Percentiles rank a stretch among this genome's conserved stretches.
These are phyloP conservation scores for Endotrypanum monterogeii DNA, from an alignment of 208 protist genomes.

Conservation along the genomic window DNA sequence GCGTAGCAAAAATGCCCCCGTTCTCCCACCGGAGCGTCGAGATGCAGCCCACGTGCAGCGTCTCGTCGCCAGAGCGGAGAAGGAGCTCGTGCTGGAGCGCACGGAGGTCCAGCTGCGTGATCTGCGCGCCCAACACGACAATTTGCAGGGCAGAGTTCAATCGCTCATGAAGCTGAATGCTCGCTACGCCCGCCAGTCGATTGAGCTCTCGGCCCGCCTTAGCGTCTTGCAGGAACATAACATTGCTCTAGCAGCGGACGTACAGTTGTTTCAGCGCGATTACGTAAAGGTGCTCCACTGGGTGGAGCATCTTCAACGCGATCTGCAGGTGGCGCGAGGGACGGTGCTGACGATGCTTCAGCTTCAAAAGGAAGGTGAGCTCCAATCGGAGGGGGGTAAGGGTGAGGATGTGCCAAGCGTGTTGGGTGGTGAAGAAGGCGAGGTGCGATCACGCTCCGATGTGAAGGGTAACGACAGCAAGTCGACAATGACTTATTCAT, in stretches of 20 bases:
- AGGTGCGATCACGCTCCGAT: neutral
- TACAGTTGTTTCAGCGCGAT: slow-evolving; percentile 62
- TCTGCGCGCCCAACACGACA: slow-evolving; percentile 31
- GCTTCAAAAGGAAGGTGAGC: slow-evolving; percentile 10
- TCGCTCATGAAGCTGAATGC: slow-evolving; percentile 63
- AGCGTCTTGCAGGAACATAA: slow-evolving; percentile 77
- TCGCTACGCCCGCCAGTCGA: slow-evolving; percentile 68
- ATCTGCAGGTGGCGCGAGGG: slow-evolving; percentile 49
- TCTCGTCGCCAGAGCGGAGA: slow-evolving; percentile 66
- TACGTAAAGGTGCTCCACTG: slow-evolving; percentile 39
- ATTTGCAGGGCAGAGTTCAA: slow-evolving; percentile 40
- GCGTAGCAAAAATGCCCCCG: neutral
- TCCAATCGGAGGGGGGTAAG: neutral
- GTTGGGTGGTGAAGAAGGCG: neutral
- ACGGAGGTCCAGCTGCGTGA: slow-evolving; percentile 51
- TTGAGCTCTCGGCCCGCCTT: slow-evolving; percentile 74
- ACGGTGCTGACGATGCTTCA: slow-evolving; percentile 60
- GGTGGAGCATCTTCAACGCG: slow-evolving; percentile 38
- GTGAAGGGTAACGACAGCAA: neutral
- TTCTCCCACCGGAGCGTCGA: slow-evolving; percentile 23
- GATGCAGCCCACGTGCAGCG: slow-evolving; percentile 56
- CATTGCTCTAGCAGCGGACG: slow-evolving; percentile 55
- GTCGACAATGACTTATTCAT: neutral
- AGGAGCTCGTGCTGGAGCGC: slow-evolving; percentile 60
- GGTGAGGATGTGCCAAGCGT: neutral